Base-by-base conservation (phyloP, 1,139 yeast genomes). In the Geotrichum candidum region DNA sequence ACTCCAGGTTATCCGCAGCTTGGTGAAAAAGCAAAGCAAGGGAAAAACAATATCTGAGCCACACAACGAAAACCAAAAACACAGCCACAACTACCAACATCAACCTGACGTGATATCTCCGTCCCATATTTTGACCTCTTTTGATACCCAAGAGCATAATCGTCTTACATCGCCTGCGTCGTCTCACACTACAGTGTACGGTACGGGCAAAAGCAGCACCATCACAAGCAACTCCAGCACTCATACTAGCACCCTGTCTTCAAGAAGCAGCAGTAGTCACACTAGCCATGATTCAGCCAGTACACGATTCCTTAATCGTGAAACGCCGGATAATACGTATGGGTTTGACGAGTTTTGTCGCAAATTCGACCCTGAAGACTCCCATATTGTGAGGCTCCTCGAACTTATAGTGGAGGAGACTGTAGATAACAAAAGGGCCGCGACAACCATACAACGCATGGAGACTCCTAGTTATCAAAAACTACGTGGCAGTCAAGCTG, bases 281-380 rank as follows among this genome's bases (percentile, higher is more conserved):
- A 53, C 57, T 46, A 53, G 54, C 45, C 15, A 50, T 33, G 48
- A 15, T 15, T 41, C 48, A n/a, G 48, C 48, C 18, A 10, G n/a
- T 1, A 15, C 48, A 2, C 48, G 22, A n/a, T 18, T 15, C n/a
- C 9, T 15, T n/a, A 41, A 41, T 5, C 7, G 48, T 18, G 22
- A 41, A 7, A 0, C 10, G 3, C 10, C 10, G 1, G 10, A 18
- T 15, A 15, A 15, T 18, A n/a, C 7, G 7, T 61, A 61, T 22
- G 51, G 65, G 5, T 68, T 67, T 51, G 72, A 68, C 7, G 63
- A 63, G 57, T 70, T 70, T 57, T 70, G 73, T 57, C 59, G 59
- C 22, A 72, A 70, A 52, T 62, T 70, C 29, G 68, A 70, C 52
- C 65, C 68, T 15, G 60, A 66, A 35, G 71, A 69, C 55, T 64